Evolutionary conservation across 2,329 filamentous ascomycete genomes (phyloP).

Genomic region (Colletotrichum trifolii): DNA sequence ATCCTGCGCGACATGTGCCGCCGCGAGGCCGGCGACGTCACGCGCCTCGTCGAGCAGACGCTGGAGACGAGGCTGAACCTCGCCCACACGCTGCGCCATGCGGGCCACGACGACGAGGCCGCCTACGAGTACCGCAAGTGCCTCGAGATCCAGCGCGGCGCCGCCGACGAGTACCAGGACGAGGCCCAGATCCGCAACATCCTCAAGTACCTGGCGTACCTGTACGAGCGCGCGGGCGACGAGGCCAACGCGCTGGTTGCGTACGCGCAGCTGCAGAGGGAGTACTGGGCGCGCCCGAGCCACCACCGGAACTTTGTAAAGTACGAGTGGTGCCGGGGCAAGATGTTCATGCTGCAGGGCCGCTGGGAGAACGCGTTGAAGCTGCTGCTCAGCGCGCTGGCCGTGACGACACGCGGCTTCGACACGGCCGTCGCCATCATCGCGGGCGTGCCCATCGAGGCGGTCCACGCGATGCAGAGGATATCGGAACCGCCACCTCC

Average conservation of each 20-base stretch:
- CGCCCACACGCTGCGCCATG: slow-evolving; percentile 30
- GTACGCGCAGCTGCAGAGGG: slow-evolving; percentile 35
- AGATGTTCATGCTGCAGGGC: slow-evolving; percentile 36
- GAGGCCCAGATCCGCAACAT: slow-evolving; percentile 35
- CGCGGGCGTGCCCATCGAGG: slow-evolving; percentile 18
- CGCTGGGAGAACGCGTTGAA: slow-evolving; percentile 35
- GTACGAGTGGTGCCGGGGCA: slow-evolving; percentile 35
- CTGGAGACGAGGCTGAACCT: slow-evolving; percentile 34
- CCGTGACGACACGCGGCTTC: slow-evolving; percentile 26
- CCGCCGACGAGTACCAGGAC: slow-evolving; percentile 24
- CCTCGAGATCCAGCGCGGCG: slow-evolving; percentile 33
- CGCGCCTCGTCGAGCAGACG: slow-evolving; percentile 28
- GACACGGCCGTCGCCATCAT: slow-evolving; percentile 29
- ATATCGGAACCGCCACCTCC: not conserved
- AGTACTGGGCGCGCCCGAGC: slow-evolving; percentile 30
- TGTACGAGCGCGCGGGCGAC: slow-evolving; percentile 33
- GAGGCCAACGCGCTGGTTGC: slow-evolving; percentile 30
- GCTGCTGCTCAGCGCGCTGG: slow-evolving; percentile 31
- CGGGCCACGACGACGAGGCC: slow-evolving; percentile 32
- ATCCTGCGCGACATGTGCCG: slow-evolving; percentile 36
- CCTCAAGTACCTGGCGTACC: slow-evolving; percentile 35
- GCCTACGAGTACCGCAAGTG: slow-evolving; percentile 38
- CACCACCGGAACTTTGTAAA: slow-evolving; percentile 31
- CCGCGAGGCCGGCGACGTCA: slow-evolving; percentile 28
- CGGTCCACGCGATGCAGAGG: slow-evolving; percentile 23